These are phyloP conservation scores for Xenoacremonium recifei DNA, from an alignment of 2,329 filamentous ascomycete species.

Conservation along the genomic window DNA sequence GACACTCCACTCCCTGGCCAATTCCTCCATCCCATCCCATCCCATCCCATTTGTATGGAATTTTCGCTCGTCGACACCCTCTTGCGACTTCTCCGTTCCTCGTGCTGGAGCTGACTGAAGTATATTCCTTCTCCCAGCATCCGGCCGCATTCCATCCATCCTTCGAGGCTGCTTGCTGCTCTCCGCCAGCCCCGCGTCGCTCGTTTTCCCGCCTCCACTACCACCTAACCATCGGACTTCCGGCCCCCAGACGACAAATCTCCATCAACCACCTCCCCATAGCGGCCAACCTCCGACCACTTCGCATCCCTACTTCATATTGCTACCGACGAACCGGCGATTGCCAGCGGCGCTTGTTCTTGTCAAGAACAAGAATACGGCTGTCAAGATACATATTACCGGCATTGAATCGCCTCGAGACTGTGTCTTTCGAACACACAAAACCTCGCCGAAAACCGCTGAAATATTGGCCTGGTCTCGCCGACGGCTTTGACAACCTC, in stretches of 20 bases:
- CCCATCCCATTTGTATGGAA: constrained; percentile 14
- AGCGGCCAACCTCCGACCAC: constrained; percentile 11
- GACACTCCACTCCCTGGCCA: constrained; percentile 8
- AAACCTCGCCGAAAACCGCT: too few species aligned
- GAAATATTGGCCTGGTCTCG: too few species aligned
- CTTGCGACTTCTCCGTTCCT: constrained; percentile 12
- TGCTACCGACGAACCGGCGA: neutral
- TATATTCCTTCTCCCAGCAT: constrained; percentile 9
- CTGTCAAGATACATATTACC: too few species aligned
- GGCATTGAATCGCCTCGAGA: too few species aligned
- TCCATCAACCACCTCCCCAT: constrained; percentile 16
- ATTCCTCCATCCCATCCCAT: constrained; percentile 3
- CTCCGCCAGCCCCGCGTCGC: constrained; percentile 4
- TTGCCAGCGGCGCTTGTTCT: too few species aligned
- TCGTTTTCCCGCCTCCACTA: constrained; percentile 12
- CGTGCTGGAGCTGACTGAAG: constrained; percentile 5
- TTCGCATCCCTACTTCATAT: neutral
- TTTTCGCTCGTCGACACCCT: constrained; percentile 14
- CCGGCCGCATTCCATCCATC: constrained; percentile 11
- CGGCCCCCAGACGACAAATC: too few species aligned
- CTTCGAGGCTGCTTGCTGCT: neutral
- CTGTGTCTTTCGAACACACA: too few species aligned
- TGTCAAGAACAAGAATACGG: too few species aligned
- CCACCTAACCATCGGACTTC: constrained; percentile 19
- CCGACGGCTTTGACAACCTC: neutral